phyloP scores from a whole-genome alignment of 1,284 basidiomycete species.

The Malassezia sympodialis region DNA sequence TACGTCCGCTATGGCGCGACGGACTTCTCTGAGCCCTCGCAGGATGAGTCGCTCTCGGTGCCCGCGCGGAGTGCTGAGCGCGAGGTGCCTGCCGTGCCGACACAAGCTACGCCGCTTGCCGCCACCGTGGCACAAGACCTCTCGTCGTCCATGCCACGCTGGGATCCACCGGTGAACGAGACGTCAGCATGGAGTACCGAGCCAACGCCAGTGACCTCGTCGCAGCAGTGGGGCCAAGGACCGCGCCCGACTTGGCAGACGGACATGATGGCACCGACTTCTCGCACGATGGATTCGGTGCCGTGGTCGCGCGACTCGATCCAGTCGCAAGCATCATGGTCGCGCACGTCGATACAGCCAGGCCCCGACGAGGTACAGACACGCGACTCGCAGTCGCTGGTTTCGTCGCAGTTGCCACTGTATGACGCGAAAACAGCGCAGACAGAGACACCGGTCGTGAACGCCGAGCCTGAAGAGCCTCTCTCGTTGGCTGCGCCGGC shows the following conservation, averaged over 20 bases:
- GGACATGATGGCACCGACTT: background rate
- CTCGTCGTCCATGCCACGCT: background rate
- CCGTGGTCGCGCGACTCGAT: background rate
- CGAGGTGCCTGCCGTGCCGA: background rate
- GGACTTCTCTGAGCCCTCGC: background rate
- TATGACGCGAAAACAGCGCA: background rate
- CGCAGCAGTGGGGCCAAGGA: conserved; percentile 3
- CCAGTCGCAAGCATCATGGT: background rate
- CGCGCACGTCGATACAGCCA: background rate
- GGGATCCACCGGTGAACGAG: background rate
- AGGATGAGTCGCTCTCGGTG: background rate
- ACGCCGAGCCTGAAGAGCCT: background rate
- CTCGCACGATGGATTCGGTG: background rate
- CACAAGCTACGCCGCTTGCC: background rate
- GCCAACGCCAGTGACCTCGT: background rate
- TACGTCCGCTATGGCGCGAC: conserved; percentile 2
- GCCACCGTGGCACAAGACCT: background rate
- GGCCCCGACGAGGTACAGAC: background rate
- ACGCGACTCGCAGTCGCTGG: background rate
- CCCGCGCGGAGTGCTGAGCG: background rate
- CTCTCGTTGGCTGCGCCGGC: no score
- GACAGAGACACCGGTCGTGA: background rate
- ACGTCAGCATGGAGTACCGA: conserved; percentile 3
- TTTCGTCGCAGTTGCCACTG: background rate
- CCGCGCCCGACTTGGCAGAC: background rate